Evolutionary conservation across 1,139 yeast genomes (phyloP), one percentile per base, ranked within the genome.

Genomic region (Petasospora rhodanensis): DNA sequence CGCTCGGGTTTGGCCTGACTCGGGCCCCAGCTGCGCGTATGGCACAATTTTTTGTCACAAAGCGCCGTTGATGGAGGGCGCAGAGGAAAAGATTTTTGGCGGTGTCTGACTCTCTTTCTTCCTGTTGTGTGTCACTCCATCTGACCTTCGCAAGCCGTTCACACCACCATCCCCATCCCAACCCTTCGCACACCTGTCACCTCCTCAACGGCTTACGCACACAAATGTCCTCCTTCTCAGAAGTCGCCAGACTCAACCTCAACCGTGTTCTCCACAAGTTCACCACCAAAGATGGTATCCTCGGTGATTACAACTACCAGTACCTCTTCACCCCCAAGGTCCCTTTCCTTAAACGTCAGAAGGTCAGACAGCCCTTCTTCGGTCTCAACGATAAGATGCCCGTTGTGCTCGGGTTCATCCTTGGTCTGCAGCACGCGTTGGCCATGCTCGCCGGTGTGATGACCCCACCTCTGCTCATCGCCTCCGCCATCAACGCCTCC

Each of bases 361-460:
- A 64, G 18, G 17, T 31, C 10, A 62, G 68, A 16, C 79, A 84
- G 51, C 94, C 95, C 10, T 86, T 86, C 57, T 86, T 86, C 51
- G 86, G 91, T 2, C 61, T 86, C 29, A 64, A 85, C 54, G 75
- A 81, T 25, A 83, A 79, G 6, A 78, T 87, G 76, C 96, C 96
- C 0, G 49, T 85, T 14, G 52, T 82, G 11, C 64, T 86, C 35
- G 95, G 95, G 2, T 59, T 82, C 34, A 45, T 50, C 12, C 69
- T 87, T 28, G 96, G 96, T 12, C 69, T 87, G 46, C 96, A 86
- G 61, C 96, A 87, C 55, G 66, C 94, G 2, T 62, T 87, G 46
- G 80, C 96, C 26, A 84, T 86, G 95, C 62, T 87, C 61, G 96
- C 95, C 8, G 96, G 96, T 51, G 75, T 87, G 31, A 81, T 82